Evolutionary conservation across 1,284 basidiomycete genomes (phyloP), one percentile per base, ranked within the genome.

Genomic region (Porogramme epimiltina): DNA sequence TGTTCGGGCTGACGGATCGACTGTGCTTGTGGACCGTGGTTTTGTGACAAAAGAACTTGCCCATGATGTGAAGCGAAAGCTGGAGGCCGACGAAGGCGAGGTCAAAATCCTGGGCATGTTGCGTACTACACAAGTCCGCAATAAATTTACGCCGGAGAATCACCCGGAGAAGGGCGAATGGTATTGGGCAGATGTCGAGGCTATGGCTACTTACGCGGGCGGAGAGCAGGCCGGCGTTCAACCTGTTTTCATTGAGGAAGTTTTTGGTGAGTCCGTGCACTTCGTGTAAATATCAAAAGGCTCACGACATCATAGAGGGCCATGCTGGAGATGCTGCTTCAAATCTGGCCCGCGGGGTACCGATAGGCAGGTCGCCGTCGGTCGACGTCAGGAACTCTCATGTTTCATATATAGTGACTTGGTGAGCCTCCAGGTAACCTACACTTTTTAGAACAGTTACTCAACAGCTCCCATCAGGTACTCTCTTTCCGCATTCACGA

Each of bases 351-450:
- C 83, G 84, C 54, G 96, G 95, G 26, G 75, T 88, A 37, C 97
- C 96, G 1, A 77, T 99, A 36, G 96, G 97, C 24, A 82, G 94
- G 47, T 73, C 88, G 22, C 84, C 94, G 2, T 84, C 84, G 3
- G 88, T 98, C 39, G 93, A 98, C 66, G 73, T 99, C 45, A 81
- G 97, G 38, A 99, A 99, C 70, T 87, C 94, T 50, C 96, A 99
- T 75, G 80, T 93, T 9, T 95, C 94, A 5, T 99, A 99, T 69
- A 93, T 96, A 5, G 82, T 90, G 18, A 99, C 96, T 11, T 99
- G 96, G 96, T 95, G 63, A 43, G 77, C 60, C 0, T 33, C 24
- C 43, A 24, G 4, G 9, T 20, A 19, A 15, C 9, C 0, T 36
- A 16, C 20, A 20, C 23, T 10, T 15, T 51, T 34, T 23, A 47